Evolutionary conservation across 1,284 basidiomycete genomes (phyloP), one percentile per base, ranked within the genome.

Genomic region (Sanguinoderma infundibulare): DNA sequence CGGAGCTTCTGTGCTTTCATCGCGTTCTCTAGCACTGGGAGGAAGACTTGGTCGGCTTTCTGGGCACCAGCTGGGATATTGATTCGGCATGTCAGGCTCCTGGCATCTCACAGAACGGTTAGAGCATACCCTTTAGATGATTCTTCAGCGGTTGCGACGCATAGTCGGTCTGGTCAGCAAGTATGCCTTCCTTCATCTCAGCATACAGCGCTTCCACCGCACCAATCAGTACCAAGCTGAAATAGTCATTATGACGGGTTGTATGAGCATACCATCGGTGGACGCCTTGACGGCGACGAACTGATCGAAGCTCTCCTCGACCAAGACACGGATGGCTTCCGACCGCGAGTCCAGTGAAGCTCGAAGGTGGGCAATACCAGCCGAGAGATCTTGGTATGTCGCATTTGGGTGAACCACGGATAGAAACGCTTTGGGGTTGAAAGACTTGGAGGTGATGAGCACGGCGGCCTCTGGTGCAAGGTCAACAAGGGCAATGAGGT

Each of bases 201-300:
- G 90, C 84, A 73, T 96, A 93, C 2, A 98, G 81, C 9, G 92
- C 95, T 97, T 67, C 26, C 9, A 4, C 42, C 42, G 24, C 24
- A 28, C 17, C 14, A 22, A 14, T 46, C 17, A 46, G 24, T 26
- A 8, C 7, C 24, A 8, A 1, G 14, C 5, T 26, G 32, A 36
- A 55, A 49, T 53, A 2, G 10, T 2, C 8, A 15, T 14, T 5
- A 17, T 20, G 34, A 28, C n/a, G 4, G n/a, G 17, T 9, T 30
- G 10, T 9, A 30, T 14, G 34, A 72, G 28, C 84, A 66, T 73
- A 95, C 96, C 94, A 77, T 98, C 97, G 10, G 94, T 97, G 12
- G 94, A 94, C 15, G 95, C 94, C 73, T 99, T 99, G 63, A 99
- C 97, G 4, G 95, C 93, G 12, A 99, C 97, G 72, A 99, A 99